Base-by-base conservation (phyloP, 192 early-diverging fungal species). In the Cetraspora pellucida region DNA sequence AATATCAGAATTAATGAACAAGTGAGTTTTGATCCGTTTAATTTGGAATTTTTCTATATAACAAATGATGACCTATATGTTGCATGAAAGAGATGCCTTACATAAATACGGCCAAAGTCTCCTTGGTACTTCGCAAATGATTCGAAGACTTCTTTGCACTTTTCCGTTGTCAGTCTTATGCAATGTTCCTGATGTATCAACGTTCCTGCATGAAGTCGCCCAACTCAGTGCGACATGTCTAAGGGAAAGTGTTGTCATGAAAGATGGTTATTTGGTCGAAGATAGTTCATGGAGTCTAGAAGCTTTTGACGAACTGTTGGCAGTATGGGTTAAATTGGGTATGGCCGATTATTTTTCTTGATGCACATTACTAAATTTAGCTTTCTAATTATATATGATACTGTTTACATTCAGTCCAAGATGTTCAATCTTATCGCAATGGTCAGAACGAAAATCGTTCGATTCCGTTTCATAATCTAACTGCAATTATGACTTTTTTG, bases 271-370 rank as follows among this genome's bases (percentile, higher is more conserved):
- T n/a, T 72, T n/a, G 79, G 81, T 30, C 3, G 81, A 85, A 37
- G 82, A 84, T 52, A 81, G 80, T n/a, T 85, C 79, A 45, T 87
- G 89, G 77, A 82, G 82, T 45, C 81, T 81, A 52, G 90, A 89
- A 25, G 88, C 88, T 0, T 86, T 87, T 47, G 90, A 92, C 60
- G 88, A 90, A 43, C 84, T 87, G 17, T 76, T 92, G 13, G 85
- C 82, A 27, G 84, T 86, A 0, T 92, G 90, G 90, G 85, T 89
- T 0, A 83, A 80, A 25, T 80, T 92, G 23, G 85, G 89, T 90
- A 81, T 37, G 7, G 37, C 37, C 0, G 37, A 37, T 37, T 37
- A 37, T 37, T 6, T 37, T 37, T 37, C 37, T 37, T 37, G 7
- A 37, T 7, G 37, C 37, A 37, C 3, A 2, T 37, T 37, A 37